Base-by-base conservation (phyloP, 208 protist species). In the Tritrichomonas musculus region DNA sequence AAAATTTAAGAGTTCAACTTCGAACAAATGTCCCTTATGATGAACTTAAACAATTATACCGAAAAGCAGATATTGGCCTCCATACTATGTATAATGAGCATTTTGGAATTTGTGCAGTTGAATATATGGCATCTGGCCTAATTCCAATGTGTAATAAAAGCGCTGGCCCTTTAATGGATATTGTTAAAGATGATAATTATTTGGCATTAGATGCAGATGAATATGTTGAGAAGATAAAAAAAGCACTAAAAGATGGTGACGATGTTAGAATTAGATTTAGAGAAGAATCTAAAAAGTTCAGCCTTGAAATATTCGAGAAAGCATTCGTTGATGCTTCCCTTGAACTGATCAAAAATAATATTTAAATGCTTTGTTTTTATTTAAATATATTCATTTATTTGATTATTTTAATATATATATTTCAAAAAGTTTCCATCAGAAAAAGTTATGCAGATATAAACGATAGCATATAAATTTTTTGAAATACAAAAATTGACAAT, bases 31-130 rank as follows among this genome's bases (percentile, higher is more conserved):
- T 94, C 9, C 55, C 69, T 49, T 94, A 50, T 47, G 30, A 82
- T 30, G 41, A 93, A 17, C 66, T 96, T 9, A 93, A 94, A 33
- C 47, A 77, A 72, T 93, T 60, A n/a, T 88, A 93, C 13, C 1
- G 30, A 14, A 36, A 22, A 27, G 47, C 94, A 8, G 25, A 39
- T 92, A 96, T 98, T 47, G 98, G 98, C 13, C 93, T 99, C 17
- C 98, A 99, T 95, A 99, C 98, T 14, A 99, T 99, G 98, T 95
- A 96, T 92, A 97, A 98, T 93, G 98, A 99, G 94, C 99, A 99
- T 96, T 99, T 99, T 95, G 98, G 99, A 47, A 99, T 99, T 94
- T 97, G 98, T 36, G 94, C 99, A 0, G 97, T 99, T 14, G 98
- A 99, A 94, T 98, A 98, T 93, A 97, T 99, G 96, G 95, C 94